Conservation (phyloP, 805 yeast species). For the Wickerhamomyces chambardii region DNA sequence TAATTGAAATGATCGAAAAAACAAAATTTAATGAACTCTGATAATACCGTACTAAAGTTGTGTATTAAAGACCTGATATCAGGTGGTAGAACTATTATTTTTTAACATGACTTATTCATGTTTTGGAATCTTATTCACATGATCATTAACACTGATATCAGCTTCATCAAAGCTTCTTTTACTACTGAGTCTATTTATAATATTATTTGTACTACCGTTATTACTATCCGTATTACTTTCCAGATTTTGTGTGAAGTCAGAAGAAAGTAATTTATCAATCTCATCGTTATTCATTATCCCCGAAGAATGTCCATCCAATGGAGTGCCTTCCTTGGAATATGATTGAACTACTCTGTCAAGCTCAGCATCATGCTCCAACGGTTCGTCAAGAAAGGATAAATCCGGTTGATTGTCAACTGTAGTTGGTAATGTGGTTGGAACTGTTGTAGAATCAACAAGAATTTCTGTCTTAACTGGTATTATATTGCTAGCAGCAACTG, state of each 20-base stretch:
- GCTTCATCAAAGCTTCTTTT: slow-evolving; percentile 1
- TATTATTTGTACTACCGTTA: neutral
- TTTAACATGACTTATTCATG: too few relatives aligned
- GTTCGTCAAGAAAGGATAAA: slow-evolving; percentile 5
- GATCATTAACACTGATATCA: neutral
- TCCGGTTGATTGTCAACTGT: neutral
- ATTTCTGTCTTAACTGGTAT: neutral
- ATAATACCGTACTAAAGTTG: too few relatives aligned
- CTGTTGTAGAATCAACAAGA: neutral
- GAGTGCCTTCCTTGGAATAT: slow-evolving; percentile 17
- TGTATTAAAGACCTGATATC: too few relatives aligned
- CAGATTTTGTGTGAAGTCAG: slow-evolving; percentile 8
- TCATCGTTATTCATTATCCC: slow-evolving; percentile 16
- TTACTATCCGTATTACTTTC: neutral
- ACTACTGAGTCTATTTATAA: too few relatives aligned
- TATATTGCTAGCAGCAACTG: neutral
- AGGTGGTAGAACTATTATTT: too few relatives aligned
- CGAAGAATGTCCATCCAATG: slow-evolving; percentile 7
- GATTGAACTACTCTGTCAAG: slow-evolving; percentile 17
- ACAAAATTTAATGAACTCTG: too few relatives aligned
- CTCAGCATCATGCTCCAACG: slow-evolving; percentile 15
- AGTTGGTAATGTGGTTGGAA: neutral
- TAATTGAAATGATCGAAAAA: too few relatives aligned
- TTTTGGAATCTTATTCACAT: neutral
- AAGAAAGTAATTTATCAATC: slow-evolving; percentile 12